Base-by-base conservation (phyloP, 768 basidiomycete species). In the Leucogyrophana mollusca region DNA sequence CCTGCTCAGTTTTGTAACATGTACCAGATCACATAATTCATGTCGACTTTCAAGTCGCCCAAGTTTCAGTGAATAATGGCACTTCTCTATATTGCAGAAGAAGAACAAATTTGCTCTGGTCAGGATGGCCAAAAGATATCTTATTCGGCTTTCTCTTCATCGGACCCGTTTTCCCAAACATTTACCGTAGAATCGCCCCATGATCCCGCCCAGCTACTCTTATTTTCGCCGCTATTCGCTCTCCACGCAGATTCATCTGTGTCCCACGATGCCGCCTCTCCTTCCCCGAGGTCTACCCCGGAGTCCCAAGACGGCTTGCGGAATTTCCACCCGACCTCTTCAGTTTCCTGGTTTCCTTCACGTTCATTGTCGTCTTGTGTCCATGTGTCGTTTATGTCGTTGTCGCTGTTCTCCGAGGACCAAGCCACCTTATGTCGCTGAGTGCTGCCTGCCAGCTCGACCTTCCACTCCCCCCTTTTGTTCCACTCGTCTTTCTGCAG, bases 381-480 rank as follows among this genome's bases (percentile, higher is more conserved):
- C 27, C 27, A 30, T 7, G 13, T 30, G 27, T 6, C 27, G 27
- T 30, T 30, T 30, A 13, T 13, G 18, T 54, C 45, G 9, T 10
- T 13, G 14, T 34, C 40, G 27, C 34, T 17, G 21, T n/a, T n/a
- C n/a, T 22, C 23, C 1, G 49, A 44, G 22, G 38, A 36, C 23
- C 25, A 43, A 13, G 41, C 7, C 44, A 54, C 36, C 37, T 54
- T 43, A 43, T 49, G 44, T 16, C 45, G 44, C 36, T 45, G 55
- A 1, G 58, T 25, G 8, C 38, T 55, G 13, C 62, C 64, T 1
- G 58, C 46, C 2, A 72, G 47, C 23, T 48, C 50, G 21, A 72
- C 56, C 23, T 37, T 50, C 72, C 71, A 71, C 35, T 61, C 60
- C 24, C 24, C 50, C 23, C 55, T 46, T 9, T 17, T 57, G 42